These are phyloP conservation scores for Brassica rapa DNA, from an alignment of 345 rosid species.

Conservation along the genomic window DNA sequence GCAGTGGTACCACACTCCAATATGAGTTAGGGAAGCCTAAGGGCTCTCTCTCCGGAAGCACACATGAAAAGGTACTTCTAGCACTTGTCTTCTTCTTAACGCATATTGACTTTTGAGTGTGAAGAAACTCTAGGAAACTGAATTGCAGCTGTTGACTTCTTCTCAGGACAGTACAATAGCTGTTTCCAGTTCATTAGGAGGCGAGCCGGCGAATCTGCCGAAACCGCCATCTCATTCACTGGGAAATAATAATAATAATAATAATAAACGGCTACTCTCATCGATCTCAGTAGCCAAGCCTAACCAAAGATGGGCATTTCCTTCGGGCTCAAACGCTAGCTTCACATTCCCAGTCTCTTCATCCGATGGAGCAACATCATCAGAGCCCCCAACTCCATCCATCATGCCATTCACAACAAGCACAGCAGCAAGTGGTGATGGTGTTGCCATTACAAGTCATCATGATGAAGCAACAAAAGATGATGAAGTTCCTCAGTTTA, in stretches of 20 bases:
- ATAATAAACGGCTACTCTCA: slow-evolving; percentile 54
- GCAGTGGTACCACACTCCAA: slow-evolving; percentile 39
- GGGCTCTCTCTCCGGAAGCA: slow-evolving; percentile 39
- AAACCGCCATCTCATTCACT: slow-evolving; percentile 51
- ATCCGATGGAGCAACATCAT: slow-evolving; percentile 47
- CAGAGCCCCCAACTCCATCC: slow-evolving; percentile 90
- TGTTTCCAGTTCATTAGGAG: slow-evolving; percentile 36
- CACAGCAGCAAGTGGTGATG: slow-evolving; percentile 18
- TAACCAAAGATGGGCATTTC: slow-evolving; percentile 48
- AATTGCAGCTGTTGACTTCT: slow-evolving; percentile 26
- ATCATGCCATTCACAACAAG: slow-evolving; percentile 51
- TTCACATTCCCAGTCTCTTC: slow-evolving; percentile 76
- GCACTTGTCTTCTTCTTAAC: not conserved
- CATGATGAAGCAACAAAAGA: slow-evolving; percentile 46
- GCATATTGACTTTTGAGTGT: slow-evolving; percentile 2
- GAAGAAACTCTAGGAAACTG: not conserved
- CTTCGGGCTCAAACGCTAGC: slow-evolving; percentile 54
- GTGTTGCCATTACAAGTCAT: slow-evolving; percentile 23
- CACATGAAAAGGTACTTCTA: slow-evolving; percentile 48
- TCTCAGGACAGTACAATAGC: slow-evolving; percentile 48
- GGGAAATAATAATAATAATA: slow-evolving; percentile 47
- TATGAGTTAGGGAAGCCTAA: slow-evolving; percentile 38
- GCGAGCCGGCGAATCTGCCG: slow-evolving; percentile 36
- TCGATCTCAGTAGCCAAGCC: slow-evolving; percentile 61
- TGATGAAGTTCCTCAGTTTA: slow-evolving; percentile 53